These are phyloP conservation scores for Clohesyomyces aquaticus DNA, from an alignment of 495 filamentous ascomycete genomes.

Conservation along the genomic window DNA sequence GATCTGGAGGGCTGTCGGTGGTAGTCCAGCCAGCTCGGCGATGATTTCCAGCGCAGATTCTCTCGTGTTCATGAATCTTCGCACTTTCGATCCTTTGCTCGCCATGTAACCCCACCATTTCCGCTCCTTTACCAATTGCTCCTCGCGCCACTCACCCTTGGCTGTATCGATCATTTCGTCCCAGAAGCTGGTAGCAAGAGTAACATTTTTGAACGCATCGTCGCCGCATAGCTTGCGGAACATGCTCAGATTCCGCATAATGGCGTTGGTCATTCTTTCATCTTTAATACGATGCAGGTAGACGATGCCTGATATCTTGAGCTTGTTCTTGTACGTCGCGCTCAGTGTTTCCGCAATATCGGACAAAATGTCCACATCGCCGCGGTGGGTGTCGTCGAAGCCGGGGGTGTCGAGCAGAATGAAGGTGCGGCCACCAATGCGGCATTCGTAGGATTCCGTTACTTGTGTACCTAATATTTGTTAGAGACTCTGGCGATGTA, in stretches of 20 bases:
- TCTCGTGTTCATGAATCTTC: background rate
- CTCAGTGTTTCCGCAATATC: slow-evolving; percentile 1
- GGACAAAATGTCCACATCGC: slow-evolving; percentile 5
- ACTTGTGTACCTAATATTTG: slow-evolving; percentile 1
- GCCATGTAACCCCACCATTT: slow-evolving; percentile 1
- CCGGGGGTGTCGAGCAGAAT: slow-evolving; percentile 11
- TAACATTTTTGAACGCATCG: slow-evolving; percentile 1
- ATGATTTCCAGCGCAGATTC: slow-evolving; percentile 4
- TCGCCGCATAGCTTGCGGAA: slow-evolving; percentile 15
- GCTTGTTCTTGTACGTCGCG: background rate
- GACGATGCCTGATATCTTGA: slow-evolving; percentile 7
- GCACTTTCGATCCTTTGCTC: background rate
- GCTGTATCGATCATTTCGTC: background rate
- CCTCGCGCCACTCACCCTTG: slow-evolving; percentile 2
- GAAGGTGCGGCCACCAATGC: background rate
- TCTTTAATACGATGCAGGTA: slow-evolving; percentile 14
- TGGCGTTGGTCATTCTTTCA: background rate
- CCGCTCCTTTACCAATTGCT: background rate
- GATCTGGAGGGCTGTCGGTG: background rate
- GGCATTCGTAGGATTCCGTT: background rate
- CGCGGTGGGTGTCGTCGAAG: slow-evolving; percentile 7
- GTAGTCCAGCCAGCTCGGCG: background rate
- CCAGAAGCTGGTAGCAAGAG: slow-evolving; percentile 10
- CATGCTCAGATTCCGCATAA: slow-evolving; percentile 3
- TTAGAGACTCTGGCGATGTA: background rate